Base-by-base conservation (phyloP, 1,284 basidiomycete species). In the Cutaneotrichosporon arboriforme region DNA sequence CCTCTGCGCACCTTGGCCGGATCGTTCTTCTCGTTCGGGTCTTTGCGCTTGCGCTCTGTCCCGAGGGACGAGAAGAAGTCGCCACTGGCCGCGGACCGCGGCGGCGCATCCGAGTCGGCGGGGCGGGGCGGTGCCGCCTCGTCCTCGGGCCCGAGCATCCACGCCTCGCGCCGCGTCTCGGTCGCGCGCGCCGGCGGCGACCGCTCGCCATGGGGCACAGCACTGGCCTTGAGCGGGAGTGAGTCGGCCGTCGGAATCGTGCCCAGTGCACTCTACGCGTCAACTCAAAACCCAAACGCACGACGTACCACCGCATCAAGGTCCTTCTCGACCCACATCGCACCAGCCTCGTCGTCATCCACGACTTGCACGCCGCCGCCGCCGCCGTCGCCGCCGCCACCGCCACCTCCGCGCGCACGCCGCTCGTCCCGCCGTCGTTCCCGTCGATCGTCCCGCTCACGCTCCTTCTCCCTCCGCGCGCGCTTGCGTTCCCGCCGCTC, bases 61-160 rank as follows among this genome's bases (percentile, higher is more conserved):
- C 91, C 91, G 35, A 94, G 77, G 58, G 79, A 81, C 0, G 86
- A 84, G 77, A 96, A 94, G 74, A 96, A 92, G 71, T 94, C 90
- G 21, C 54, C 26, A 10, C 26, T 5, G 23, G 50, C 50, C 18
- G 26, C 26, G 10, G 78, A 76, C 8, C 67, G 66, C 3, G 35
- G 17, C 13, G 43, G 43, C 18, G 23, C 50, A 13, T 45, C 40
- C 21, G 10, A 34, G 10, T 36, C n/a, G 2, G n/a, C 23, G 7
- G 35, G 10, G 2, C 41, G 31, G 37, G 46, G 17, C 4, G 23
- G 31, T 5, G 5, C 48, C 0, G 49, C 39, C n/a, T 44, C 38
- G 13, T 54, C 52, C 17, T 52, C 63, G 7, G 81, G 81, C 26
- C 80, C 76, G n/a, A 90, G 75, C 92, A 96, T 94, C 92, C 91